Conservation (phyloP, 345 rosid genomes). For the Eucalyptus cladocalyx region DNA sequence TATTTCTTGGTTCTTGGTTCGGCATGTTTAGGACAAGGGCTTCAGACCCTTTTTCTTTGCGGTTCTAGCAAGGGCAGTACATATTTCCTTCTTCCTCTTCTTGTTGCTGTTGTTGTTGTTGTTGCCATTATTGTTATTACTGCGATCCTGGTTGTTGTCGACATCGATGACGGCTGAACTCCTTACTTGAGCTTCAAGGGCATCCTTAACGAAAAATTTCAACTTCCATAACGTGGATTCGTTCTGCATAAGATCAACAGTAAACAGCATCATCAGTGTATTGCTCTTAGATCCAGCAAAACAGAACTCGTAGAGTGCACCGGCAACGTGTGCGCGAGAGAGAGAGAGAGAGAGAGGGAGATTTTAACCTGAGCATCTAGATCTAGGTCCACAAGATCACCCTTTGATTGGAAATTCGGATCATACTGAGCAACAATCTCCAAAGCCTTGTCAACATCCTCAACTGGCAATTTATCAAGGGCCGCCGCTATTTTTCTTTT, state of each 20-base stretch:
- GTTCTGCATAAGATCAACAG: not conserved
- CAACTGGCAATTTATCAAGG: conserved; percentile 43
- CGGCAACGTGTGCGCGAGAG: not conserved
- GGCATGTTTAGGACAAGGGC: conserved; percentile 15
- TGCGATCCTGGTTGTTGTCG: not conserved
- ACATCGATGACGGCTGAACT: not conserved
- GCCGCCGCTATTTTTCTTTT: conserved; percentile 53
- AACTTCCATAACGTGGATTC: conserved; percentile 4
- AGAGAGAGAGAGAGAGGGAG: not conserved
- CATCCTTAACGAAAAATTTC: not conserved
- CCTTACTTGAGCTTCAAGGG: not conserved
- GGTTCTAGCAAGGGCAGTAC: conserved; percentile 23
- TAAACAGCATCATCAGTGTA: not conserved
- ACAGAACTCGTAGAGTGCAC: not conserved
- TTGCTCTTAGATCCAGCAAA: not conserved
- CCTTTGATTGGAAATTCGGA: conserved; percentile 43
- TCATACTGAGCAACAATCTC: conserved; percentile 62
- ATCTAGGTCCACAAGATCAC: conserved; percentile 65
- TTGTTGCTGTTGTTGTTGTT: not conserved
- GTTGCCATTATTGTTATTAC: not conserved
- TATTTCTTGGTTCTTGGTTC: not conserved
- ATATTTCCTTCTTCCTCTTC: conserved; percentile 35
- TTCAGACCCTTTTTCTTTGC: conserved; percentile 38
- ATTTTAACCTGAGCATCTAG: conserved; percentile 54
- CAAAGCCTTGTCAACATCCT: conserved; percentile 64